Evolutionary conservation across 2,329 filamentous ascomycete genomes (phyloP), one percentile per base, ranked within the genome.

Genomic region (Drechslera avenae): DNA sequence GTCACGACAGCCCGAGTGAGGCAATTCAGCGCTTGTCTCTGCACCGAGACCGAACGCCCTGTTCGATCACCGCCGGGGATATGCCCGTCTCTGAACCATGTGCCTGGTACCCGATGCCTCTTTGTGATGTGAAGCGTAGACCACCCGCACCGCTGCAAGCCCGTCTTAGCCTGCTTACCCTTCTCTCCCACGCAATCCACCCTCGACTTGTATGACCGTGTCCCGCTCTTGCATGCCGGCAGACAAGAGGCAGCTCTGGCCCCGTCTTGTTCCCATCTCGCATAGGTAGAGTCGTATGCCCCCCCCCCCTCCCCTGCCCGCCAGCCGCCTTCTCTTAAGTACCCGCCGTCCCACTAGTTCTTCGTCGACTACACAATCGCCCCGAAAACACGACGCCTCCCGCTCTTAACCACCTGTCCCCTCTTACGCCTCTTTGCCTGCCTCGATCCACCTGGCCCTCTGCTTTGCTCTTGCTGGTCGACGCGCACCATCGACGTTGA

Each of bases 261-360:
- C 52, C 57, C 62, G 64, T 65, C 67, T 23, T 23, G 21, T 7
- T 66, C 67, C 66, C 67, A 50, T 54, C 56, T 52, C 62, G n/a
- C n/a, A n/a, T n/a, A 61, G 59, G 52, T 55, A 54, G 54, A 44
- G 44, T 46, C 48, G 39, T 50, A 56, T 53, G 56, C 51, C 67
- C 64, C 57, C 66, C 62, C 60, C 48, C 46, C 49, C 57, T 59
- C 51, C 67, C 65, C 59, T 67, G 64, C 61, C 50, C 49, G 51
- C 57, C 60, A 53, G 46, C 66, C 60, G 43, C 56, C 59, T 63
- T 57, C 48, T 63, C 63, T 64, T 66, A 64, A 64, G 55, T 52
- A 42, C 50, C 47, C 35, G 48, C 52, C 48, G 42, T 36, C 18
- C 46, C 52, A 47, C 47, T 46, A 42, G 35, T 50, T 41, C 46